Base-by-base conservation (phyloP, 2,329 filamentous ascomycete genomes). In the Thermothelomyces thermophilus region DNA sequence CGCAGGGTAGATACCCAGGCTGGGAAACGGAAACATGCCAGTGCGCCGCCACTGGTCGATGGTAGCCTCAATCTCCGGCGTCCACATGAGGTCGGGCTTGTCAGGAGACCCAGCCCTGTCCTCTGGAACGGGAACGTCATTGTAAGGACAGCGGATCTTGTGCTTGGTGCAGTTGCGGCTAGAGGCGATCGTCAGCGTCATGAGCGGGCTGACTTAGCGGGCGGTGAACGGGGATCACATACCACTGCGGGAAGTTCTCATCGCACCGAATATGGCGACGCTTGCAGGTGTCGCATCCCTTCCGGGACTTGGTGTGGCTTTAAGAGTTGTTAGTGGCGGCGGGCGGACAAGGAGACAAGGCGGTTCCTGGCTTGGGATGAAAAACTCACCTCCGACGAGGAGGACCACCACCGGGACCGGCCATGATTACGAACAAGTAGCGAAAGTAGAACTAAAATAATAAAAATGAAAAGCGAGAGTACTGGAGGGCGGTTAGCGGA, bases 81-180 rank as follows among this genome's bases (percentile, higher is more conserved):
- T 90, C 83, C 90, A 94, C 66, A 93, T 81, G 47, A 97, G 78
- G 62, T 84, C 80, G 51, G 80, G 75, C 68, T 79, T 82, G 59
- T 78, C 75, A 56, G 82, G 80, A 57, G 79, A 80, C 36, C 74
- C 73, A 33, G 78, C 75, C 58, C 80, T 73, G 59, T 80, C 74
- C 58, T 86, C 83, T 51, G 84, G 76, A 40, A 80, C 75, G 42
- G 86, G 80, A 64, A 84, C 83, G 66, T 97, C 90, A 77, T 95
- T 94, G 74, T 97, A 98, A 62, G 95, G 93, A 71, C 93, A 98
- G 63, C 90, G 87, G 62, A 94, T 93, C 73, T 96, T 95, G 73
- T 98, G 93, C 73, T 97, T 98, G 55, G 91, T 96, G 72, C 93
- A 98, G 71, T 98, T 98, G 64, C 89, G 89, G 73, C 90, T 95